Base-by-base conservation (phyloP, 1,284 basidiomycete genomes). In the Austropuccinia psidii region DNA sequence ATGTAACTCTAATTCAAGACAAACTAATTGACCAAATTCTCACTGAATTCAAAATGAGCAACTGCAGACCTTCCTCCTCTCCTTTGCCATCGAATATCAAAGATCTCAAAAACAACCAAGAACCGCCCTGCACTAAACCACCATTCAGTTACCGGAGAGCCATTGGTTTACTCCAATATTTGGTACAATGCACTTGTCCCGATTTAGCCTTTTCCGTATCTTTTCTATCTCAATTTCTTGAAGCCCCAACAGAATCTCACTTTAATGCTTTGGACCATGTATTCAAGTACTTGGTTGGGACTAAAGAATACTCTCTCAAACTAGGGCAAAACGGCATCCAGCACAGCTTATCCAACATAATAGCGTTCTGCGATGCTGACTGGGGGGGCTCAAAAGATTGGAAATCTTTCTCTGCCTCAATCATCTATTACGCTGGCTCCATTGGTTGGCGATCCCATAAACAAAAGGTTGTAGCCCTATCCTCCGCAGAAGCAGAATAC, bases 101-200 rank as follows among this genome's bases (percentile, higher is more conserved):
- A 6, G 17, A 4, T 55, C 49, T 52, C 11, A 52, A 9, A 52
- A 9, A 8, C 49, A 21, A n/a, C n/a, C n/a, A n/a, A n/a, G n/a
- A n/a, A n/a, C n/a, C n/a, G n/a, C n/a, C n/a, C n/a, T n/a, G n/a
- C 24, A 24, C n/a, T 31, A 19, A 11, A 4, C 43, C 43, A 11
- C 43, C n/a, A n/a, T 45, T 45, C 43, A 58, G 33, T 24, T 58
- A 68, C 24, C 35, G 50, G 17, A 35, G 15, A 4, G 52, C 47
- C 27, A 27, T 68, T 15, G 65, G 65, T 7, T 41, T 43, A 5
- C 13, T 68, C 7, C 43, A 68, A 31, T 68, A 57, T 29, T 21
- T 68, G 13, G 65, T 68, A 7, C 65, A 55, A 57, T 68, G 52
- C 37, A 68, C 65, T 5, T 17, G 50, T 11, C 65, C 65, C 11